Evolutionary conservation across 192 early-diverging fungal genomes (phyloP), one percentile per base, ranked within the genome.

Genomic region (Gigaspora rosea): DNA sequence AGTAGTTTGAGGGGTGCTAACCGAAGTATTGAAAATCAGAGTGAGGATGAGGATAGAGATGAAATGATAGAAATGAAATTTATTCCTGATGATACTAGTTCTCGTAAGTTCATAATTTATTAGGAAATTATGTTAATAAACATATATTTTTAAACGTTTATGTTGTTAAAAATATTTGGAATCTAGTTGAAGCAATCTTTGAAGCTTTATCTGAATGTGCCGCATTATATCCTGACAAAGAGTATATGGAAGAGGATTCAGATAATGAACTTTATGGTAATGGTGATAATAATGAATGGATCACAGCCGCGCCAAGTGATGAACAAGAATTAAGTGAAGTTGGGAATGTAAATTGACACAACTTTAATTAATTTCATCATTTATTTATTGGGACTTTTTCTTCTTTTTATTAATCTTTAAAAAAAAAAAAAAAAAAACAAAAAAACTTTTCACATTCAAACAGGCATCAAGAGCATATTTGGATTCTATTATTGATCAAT

Each of bases 141-240:
- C 2, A 51, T 47, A 32, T 51, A 54, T 13, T 73, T 47, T 73
- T 47, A 66, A 32, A 12, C 4, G 8, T 56, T 56, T 56, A 15
- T 56, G 18, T 56, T 56, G 18, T 56, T 56, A 4, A 15, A 50
- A 50, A 33, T 62, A 36, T 27, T 20, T 75, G 58, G 52, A 32
- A 73, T 33, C 18, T 73, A 91, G 90, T 92, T 78, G 91, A 92
- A 35, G 75, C 79, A 18, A 83, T 92, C 13, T 92, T 84, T 85
- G 79, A 86, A 61, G 89, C 87, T 12, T 59, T 92, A 48, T 83
- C 88, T 32, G 82, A 88, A 18, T 92, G 91, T 74, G 87, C 88
- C 6, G 85, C 86, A 8, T 78, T 90, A 3, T 89, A 92, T 73
- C 91, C 91, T 13, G 91, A 92, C 73, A 79, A 84, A 59, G 84